Conservation (phyloP, 2,329 filamentous ascomycete species). For the Botrytis paeoniae region DNA sequence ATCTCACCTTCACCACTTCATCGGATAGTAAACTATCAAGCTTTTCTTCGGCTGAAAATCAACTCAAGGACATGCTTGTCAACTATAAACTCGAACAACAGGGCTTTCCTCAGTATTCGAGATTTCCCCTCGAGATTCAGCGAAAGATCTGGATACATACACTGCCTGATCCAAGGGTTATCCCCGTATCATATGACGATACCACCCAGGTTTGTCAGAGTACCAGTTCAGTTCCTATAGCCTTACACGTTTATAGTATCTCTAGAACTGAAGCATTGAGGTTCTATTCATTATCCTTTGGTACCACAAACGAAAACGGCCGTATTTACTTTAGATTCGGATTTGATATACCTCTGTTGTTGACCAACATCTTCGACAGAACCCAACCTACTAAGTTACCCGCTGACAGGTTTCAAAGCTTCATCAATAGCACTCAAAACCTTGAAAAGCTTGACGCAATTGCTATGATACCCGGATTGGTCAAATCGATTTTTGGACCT, state of each 20-base stretch:
- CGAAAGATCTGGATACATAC: neutral
- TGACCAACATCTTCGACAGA: neutral
- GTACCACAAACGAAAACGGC: neutral
- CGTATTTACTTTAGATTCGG: neutral
- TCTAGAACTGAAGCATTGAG: neutral
- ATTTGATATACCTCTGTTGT: slow-evolving; percentile 4
- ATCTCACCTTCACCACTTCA: neutral
- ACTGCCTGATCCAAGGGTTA: neutral
- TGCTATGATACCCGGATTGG: slow-evolving; percentile 7
- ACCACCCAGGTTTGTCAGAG: neutral
- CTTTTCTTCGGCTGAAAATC: too few species aligned
- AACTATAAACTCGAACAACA: neutral
- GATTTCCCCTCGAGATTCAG: neutral
- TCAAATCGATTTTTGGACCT: slow-evolving; percentile 2
- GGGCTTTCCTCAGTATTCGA: neutral
- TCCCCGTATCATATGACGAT: neutral
- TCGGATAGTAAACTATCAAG: neutral
- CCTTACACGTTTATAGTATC: neutral
- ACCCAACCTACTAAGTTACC: neutral
- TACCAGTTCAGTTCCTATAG: neutral
- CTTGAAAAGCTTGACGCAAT: neutral
- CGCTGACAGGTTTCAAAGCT: neutral
- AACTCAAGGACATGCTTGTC: neutral
- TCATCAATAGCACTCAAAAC: neutral
- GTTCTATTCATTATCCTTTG: slow-evolving; percentile 4